Percentiles rank a stretch among this genome's conserved stretches.
These are phyloP conservation scores for Cubamyces lactineus DNA, from an alignment of 768 basidiomycete genomes.

Conservation along the genomic window DNA sequence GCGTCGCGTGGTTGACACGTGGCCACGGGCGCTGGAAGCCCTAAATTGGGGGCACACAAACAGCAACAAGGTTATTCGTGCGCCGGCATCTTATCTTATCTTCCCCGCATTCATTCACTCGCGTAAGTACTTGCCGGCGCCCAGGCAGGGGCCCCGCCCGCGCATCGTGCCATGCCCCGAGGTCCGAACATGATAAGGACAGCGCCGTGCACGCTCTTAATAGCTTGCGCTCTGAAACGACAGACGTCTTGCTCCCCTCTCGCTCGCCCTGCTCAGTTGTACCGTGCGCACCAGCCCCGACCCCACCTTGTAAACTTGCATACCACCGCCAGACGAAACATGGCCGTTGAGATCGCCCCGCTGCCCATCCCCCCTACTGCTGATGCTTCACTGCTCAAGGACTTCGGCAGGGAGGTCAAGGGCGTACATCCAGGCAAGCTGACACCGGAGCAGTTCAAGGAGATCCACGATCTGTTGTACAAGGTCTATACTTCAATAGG, in stretches of 20 bases:
- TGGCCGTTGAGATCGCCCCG: slow-evolving; percentile 70
- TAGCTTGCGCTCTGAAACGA: not conserved
- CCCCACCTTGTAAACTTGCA: slow-evolving; percentile 14
- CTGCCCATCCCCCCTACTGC: slow-evolving; percentile 75
- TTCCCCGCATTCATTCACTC: slow-evolving; percentile 7
- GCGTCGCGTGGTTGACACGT: slow-evolving; percentile 9
- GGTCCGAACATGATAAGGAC: slow-evolving; percentile 9
- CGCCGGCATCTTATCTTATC: slow-evolving; percentile 13
- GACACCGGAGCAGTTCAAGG: slow-evolving; percentile 60
- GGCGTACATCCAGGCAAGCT: slow-evolving; percentile 71
- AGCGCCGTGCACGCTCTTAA: not conserved
- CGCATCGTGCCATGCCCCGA: slow-evolving; percentile 1
- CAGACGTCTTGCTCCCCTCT: not conserved
- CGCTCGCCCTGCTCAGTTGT: not conserved
- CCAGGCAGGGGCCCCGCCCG: not conserved
- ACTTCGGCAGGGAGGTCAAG: slow-evolving; percentile 79
- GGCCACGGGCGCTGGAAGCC: not conserved
- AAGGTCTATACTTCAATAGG: slow-evolving; percentile 49
- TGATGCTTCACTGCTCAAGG: slow-evolving; percentile 62
- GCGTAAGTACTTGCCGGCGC: no score
- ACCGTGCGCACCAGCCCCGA: not conserved
- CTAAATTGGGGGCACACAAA: slow-evolving; percentile 1
- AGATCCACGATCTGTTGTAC: slow-evolving; percentile 75
- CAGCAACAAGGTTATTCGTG: not conserved
- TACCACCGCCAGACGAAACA: slow-evolving; percentile 33